Evolutionary conservation across 2,329 filamentous ascomycete species (phyloP).

Genomic region (Fusarium sp.): DNA sequence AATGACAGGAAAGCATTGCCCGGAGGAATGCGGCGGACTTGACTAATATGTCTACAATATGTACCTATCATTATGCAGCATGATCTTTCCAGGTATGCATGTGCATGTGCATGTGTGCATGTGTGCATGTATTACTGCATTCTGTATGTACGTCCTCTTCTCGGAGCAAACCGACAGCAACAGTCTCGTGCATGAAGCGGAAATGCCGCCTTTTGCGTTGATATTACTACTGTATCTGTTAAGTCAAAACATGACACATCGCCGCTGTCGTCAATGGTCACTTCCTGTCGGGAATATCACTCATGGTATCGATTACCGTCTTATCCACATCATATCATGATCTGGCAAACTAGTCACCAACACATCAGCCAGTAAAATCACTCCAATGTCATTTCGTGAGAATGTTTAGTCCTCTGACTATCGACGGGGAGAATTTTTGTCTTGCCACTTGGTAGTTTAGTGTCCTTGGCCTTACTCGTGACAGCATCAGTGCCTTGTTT

Average conservation of each 20-base stretch:
- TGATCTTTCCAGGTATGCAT: neutral
- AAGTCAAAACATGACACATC: neutral
- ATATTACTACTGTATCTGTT: neutral
- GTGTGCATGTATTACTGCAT: neutral
- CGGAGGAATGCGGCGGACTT: neutral
- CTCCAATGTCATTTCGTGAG: neutral
- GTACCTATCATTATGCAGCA: neutral
- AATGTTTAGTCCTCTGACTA: neutral
- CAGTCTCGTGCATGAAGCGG: neutral
- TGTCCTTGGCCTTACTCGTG: neutral
- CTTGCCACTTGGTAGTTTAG: neutral
- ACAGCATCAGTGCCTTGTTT: neutral
- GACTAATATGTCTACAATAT: neutral
- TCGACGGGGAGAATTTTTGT: neutral
- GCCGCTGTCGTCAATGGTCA: neutral
- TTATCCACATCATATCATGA: neutral
- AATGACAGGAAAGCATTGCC: no score
- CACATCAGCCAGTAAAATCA: neutral
- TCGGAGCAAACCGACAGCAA: neutral
- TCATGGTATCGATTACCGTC: neutral
- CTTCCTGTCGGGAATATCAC: constrained; percentile 1
- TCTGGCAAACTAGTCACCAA: neutral
- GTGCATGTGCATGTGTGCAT: neutral
- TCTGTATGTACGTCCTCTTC: neutral
- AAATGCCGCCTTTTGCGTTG: neutral